Percentiles rank a stretch among this genome's conserved stretches.
phyloP scores from a whole-genome alignment of 2,329 filamentous ascomycete species.

The Fusarium dlaminii region DNA sequence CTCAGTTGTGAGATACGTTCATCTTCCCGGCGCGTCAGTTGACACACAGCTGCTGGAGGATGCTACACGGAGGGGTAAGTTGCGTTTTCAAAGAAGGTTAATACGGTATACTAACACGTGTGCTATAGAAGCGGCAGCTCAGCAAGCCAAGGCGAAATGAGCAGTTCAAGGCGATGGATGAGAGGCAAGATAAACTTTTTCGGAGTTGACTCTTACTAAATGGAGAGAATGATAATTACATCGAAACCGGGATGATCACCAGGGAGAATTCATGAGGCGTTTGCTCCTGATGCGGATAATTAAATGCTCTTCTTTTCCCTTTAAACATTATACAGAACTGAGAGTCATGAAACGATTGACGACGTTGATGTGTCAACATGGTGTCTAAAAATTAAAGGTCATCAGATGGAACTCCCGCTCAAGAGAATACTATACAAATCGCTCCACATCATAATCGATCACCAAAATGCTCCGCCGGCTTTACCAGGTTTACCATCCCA shows the following conservation, averaged over 20 bases:
- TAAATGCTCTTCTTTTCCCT: slow-evolving; percentile 35
- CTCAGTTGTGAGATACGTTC: slow-evolving; percentile 91
- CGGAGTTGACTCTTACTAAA: background rate
- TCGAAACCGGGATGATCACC: slow-evolving; percentile 31
- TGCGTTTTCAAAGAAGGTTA: background rate
- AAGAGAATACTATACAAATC: background rate
- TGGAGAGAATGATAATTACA: slow-evolving; percentile 22
- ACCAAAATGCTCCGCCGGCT: slow-evolving; percentile 54
- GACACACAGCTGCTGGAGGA: slow-evolving; percentile 90
- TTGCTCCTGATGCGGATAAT: slow-evolving; percentile 45
- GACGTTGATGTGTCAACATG: background rate
- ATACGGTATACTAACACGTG: slow-evolving; percentile 7
- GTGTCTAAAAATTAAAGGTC: background rate
- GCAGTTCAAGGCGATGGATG: background rate
- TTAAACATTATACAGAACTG: background rate
- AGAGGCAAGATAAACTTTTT: slow-evolving; percentile 8
- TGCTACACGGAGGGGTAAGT: slow-evolving; percentile 83
- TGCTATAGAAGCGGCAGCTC: slow-evolving; percentile 63
- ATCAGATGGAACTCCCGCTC: background rate
- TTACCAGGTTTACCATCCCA: slow-evolving; percentile 53
- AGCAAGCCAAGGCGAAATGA: slow-evolving; percentile 66
- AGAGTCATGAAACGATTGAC: background rate
- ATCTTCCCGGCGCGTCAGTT: slow-evolving; percentile 82
- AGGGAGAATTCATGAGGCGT: slow-evolving; percentile 35
- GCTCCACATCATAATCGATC: background rate